These are phyloP conservation scores for Chondrostereum purpureum DNA, from an alignment of 1,284 basidiomycete species.

Conservation along the genomic window DNA sequence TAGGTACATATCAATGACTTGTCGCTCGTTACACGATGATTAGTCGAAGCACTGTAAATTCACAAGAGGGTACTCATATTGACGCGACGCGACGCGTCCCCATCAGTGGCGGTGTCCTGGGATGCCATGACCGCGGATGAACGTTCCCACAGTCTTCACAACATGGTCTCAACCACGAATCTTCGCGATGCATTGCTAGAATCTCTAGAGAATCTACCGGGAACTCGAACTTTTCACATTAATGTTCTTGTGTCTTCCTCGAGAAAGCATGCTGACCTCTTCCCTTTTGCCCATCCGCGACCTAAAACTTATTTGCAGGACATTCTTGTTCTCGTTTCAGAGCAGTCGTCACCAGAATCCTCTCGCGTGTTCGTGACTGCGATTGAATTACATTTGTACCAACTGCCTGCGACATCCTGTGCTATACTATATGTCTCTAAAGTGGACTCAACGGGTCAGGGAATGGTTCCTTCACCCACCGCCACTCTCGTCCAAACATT, in stretches of 20 bases:
- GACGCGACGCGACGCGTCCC: no score
- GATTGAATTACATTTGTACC: constrained; percentile 80
- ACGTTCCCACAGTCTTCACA: constrained; percentile 12
- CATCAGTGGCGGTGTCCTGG: no score
- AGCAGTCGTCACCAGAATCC: constrained; percentile 39
- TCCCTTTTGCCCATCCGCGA: constrained; percentile 65
- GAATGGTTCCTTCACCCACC: constrained; percentile 53
- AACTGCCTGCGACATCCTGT: constrained; percentile 58
- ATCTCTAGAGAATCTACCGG: constrained; percentile 52
- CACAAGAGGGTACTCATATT: no score
- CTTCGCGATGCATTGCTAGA: constrained; percentile 64
- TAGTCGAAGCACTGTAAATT: no score
- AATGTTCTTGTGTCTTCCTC: constrained; percentile 72
- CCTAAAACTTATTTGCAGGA: constrained; percentile 66
- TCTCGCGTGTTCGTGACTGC: constrained; percentile 67
- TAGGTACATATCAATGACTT: no score
- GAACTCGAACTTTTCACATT: constrained; percentile 63
- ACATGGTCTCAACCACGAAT: constrained; percentile 16
- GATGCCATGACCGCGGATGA: no score
- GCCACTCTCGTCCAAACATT: constrained; percentile 63
- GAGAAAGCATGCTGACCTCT: constrained; percentile 64
- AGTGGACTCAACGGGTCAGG: constrained; percentile 88
- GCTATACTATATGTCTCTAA: constrained; percentile 90
- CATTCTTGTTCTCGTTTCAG: constrained; percentile 68
- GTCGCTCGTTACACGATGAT: no score